These are phyloP conservation scores for Phytophthora fragariae DNA, from an alignment of 352 stramenopile species.

Conservation along the genomic window DNA sequence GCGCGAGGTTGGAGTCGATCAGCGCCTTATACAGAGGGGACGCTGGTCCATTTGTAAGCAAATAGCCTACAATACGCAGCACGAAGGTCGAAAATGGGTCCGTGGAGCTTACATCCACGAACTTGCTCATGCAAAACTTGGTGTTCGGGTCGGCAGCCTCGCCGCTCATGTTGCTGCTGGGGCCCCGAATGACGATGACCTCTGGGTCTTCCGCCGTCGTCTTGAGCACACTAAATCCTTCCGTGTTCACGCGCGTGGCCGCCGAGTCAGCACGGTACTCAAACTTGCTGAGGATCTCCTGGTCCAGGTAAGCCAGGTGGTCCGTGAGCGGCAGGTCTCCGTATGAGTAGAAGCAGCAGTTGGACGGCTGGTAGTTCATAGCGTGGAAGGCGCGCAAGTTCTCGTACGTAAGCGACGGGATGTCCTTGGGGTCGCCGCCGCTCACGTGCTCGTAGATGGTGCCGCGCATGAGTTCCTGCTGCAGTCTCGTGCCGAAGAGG, in stretches of 20 bases:
- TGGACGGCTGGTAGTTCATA: constrained; percentile 91
- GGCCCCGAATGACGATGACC: constrained; percentile 59
- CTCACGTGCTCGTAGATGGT: constrained; percentile 88
- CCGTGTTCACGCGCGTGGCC: constrained; percentile 51
- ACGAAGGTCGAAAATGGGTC: constrained; percentile 84
- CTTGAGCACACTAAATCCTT: constrained; percentile 55
- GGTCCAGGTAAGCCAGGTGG: constrained; percentile 79
- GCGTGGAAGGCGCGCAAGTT: constrained; percentile 83
- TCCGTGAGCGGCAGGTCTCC: constrained; percentile 84
- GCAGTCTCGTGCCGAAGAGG: constrained; percentile 90
- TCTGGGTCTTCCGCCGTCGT: constrained; percentile 11
- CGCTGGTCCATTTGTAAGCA: constrained; percentile 81
- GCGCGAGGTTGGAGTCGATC: constrained; percentile 78
- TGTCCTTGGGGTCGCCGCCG: constrained; percentile 73
- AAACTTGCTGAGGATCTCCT: constrained; percentile 77
- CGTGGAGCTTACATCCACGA: constrained; percentile 70
- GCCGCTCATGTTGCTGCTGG: constrained; percentile 68
- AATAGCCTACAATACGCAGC: constrained; percentile 78
- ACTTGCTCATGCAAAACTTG: constrained; percentile 83
- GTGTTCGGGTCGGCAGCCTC: constrained; percentile 69
- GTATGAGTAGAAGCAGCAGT: constrained; percentile 92
- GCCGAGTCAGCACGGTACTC: constrained; percentile 61
- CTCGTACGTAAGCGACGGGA: constrained; percentile 81
- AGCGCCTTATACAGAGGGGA: constrained; percentile 86
- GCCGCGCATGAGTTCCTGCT: constrained; percentile 93